Evolutionary conservation across 108 stramenopile genomes (phyloP).

Genomic region (Skeletonema tropicum): DNA sequence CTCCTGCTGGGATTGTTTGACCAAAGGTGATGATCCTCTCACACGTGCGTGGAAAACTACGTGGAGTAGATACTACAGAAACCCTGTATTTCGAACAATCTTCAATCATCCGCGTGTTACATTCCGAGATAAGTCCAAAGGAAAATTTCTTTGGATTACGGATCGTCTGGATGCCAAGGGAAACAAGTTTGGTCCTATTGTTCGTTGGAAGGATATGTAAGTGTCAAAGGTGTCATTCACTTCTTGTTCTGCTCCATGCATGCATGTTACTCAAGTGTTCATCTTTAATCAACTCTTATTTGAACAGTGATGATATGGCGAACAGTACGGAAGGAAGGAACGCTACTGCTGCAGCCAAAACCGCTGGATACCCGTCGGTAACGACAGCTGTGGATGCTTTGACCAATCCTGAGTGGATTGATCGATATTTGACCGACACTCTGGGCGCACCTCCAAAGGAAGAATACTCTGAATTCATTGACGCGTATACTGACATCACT

Average conservation of each 20-base stretch:
- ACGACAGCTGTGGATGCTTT: background rate
- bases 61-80: background rate
- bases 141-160: background rate
- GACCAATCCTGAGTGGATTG: background rate
- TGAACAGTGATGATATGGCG: background rate
- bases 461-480: constrained; percentile 7
- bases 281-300: background rate
- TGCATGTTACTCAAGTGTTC: too few relatives aligned
- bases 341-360: background rate
- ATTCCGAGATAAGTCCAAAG: background rate
- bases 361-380: background rate
- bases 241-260: too few relatives aligned
- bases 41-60: background rate
- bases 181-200: background rate
- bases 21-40: background rate
- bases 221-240: background rate
- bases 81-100: background rate
- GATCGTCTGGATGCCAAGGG: background rate
- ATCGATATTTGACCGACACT: background rate
- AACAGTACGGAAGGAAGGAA: background rate
- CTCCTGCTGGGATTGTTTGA: background rate
- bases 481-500: background rate
- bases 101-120: background rate
- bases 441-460: constrained; percentile 1
- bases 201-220: background rate